Evolutionary conservation across 495 filamentous ascomycete species (phyloP).

Genomic region (Neurospora sublineolata): DNA sequence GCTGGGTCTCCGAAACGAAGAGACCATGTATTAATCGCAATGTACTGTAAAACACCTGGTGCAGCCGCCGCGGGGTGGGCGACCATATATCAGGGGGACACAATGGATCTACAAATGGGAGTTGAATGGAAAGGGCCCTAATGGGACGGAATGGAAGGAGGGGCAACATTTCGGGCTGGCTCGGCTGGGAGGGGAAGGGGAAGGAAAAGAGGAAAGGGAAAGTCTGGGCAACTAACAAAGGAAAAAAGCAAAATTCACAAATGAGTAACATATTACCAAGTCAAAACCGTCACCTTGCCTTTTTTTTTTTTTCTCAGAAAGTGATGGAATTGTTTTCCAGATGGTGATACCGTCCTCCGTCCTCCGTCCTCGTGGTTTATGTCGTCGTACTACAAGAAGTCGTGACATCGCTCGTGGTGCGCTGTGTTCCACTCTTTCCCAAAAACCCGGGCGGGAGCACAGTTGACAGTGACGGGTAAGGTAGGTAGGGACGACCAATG

Average conservation of each 20-base stretch:
- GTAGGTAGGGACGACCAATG: neutral
- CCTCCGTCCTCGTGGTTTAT: neutral
- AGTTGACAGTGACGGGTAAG: neutral
- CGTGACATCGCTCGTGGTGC: neutral
- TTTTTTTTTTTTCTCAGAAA: neutral
- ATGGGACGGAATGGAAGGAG: neutral
- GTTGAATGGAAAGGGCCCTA: neutral
- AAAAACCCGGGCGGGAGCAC: neutral
- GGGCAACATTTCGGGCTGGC: neutral
- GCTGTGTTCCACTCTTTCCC: neutral
- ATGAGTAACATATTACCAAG: neutral
- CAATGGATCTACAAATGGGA: neutral
- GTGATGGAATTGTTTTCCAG: neutral
- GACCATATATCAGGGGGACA: neutral
- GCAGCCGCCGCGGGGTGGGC: neutral
- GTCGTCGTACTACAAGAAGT: neutral
- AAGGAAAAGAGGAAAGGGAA: neutral
- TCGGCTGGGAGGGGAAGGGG: neutral
- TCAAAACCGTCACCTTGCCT: neutral
- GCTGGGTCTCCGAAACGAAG: neutral
- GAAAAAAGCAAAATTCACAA: neutral
- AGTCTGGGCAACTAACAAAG: neutral
- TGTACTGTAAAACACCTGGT: neutral
- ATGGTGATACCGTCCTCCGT: neutral
- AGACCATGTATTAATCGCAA: neutral